Evolutionary conservation across 192 early-diverging fungal species (phyloP).

Genomic region (Coemansia asiatica): DNA sequence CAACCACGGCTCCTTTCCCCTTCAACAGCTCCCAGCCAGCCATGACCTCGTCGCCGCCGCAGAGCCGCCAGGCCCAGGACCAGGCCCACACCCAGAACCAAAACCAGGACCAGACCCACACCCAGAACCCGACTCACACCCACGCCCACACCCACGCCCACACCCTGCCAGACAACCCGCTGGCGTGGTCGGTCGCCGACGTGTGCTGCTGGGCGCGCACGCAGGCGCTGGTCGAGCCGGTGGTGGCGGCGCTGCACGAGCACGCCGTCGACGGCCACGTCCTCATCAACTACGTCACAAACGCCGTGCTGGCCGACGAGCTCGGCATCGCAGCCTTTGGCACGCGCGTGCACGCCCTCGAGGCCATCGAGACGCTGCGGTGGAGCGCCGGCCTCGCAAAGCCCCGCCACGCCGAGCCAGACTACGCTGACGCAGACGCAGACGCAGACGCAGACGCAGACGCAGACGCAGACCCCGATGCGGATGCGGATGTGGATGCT

Average conservation of each 20-base stretch:
- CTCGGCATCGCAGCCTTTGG: conserved; percentile 52
- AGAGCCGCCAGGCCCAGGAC: neutral
- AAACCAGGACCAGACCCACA: neutral
- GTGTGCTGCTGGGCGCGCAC: conserved; percentile 37
- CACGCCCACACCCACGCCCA: neutral
- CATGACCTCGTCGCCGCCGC: conserved; percentile 1
- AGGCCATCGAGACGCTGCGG: conserved; percentile 52
- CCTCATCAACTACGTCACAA: conserved; percentile 50
- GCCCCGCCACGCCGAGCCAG: conserved; percentile 14
- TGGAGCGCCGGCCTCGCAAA: conserved; percentile 33
- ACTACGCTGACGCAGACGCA: conserved; percentile 12
- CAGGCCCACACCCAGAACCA: neutral
- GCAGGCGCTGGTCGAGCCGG: conserved; percentile 23
- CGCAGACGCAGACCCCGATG: neutral
- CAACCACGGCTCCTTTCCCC: no score
- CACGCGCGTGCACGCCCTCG: conserved; percentile 49
- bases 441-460: neutral
- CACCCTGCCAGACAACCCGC: conserved; percentile 21
- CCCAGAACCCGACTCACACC: neutral
- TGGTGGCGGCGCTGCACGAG: conserved; percentile 31
- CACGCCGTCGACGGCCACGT: conserved; percentile 56
- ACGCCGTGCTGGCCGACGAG: conserved; percentile 51
- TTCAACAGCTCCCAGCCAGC: neutral
- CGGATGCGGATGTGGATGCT: no score
- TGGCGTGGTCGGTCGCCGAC: conserved; percentile 43